Conservation (phyloP, 148 eudicot genomes). For the Rhododendron kiyosumense region DNA sequence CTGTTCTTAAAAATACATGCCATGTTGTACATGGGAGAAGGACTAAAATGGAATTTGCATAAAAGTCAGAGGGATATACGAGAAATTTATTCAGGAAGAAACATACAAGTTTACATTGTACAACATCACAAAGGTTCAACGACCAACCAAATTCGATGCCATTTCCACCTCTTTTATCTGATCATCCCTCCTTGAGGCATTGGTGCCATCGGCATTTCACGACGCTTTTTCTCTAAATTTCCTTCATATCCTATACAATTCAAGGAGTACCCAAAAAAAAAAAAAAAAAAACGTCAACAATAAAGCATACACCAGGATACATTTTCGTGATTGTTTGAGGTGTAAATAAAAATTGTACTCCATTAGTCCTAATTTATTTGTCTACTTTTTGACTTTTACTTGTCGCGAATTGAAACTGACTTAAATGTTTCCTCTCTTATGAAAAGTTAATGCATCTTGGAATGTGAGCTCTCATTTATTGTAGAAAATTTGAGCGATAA, state of each 20-base stretch:
- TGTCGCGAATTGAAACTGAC: no score
- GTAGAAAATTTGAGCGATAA: neutral
- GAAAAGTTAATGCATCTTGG: neutral
- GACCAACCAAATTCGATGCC: neutral
- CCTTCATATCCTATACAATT: slow-evolving; percentile 16
- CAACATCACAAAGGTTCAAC: neutral
- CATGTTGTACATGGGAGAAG: neutral
- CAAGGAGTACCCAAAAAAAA: neutral
- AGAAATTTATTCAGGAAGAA: neutral
- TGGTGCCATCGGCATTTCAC: slow-evolving; percentile 11
- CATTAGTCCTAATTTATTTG: neutral
- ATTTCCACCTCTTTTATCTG: neutral
- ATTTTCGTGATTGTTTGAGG: neutral
- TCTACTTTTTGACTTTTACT: no score
- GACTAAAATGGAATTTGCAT: neutral
- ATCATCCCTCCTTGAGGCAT: slow-evolving; percentile 8
- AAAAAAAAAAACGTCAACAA: neutral
- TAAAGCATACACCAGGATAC: neutral
- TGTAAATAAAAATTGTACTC: no score
- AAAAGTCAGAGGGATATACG: neutral
- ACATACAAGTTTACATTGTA: neutral
- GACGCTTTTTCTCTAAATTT: slow-evolving; percentile 11
- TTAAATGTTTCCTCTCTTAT: no score
- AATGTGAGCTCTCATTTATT: neutral
- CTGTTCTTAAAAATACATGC: neutral